Percentiles rank a stretch among this genome's conserved stretches.
These are phyloP conservation scores for Cucurbita pepo DNA, from an alignment of 306 rosid species.

Conservation along the genomic window DNA sequence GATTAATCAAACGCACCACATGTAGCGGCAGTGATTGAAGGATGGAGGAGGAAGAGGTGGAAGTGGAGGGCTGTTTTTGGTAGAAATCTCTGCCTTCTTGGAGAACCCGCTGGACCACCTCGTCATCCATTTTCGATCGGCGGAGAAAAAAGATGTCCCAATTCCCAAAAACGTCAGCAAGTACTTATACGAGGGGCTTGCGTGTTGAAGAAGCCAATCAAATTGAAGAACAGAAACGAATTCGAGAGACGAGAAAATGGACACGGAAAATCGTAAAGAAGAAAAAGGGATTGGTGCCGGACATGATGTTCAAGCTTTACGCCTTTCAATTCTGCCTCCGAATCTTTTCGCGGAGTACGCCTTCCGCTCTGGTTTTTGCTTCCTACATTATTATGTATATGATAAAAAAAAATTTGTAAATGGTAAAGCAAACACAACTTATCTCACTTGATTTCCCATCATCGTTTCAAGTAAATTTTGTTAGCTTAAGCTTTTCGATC, in stretches of 20 bases:
- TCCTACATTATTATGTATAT: background rate
- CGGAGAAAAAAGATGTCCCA: background rate
- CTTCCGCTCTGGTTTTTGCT: background rate
- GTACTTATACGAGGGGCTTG: background rate
- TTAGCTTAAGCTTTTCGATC: too few relatives aligned
- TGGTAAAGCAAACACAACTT: too few relatives aligned
- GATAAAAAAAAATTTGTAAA: background rate
- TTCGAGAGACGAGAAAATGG: background rate
- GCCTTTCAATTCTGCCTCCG: background rate
- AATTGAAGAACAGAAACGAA: background rate
- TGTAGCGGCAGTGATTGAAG: slow-evolving; percentile 98
- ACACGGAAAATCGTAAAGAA: background rate
- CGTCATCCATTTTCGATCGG: slow-evolving; percentile 49
- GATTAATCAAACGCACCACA: slow-evolving; percentile 37
- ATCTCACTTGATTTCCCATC: too few relatives aligned
- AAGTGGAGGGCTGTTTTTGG: slow-evolving; percentile 84
- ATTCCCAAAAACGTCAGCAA: background rate
- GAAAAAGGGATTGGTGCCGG: background rate
- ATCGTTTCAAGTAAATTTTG: too few relatives aligned
- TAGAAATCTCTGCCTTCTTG: slow-evolving; percentile 93
- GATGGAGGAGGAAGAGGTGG: slow-evolving; percentile 69
- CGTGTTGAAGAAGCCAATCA: slow-evolving; percentile 2
- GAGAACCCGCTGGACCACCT: slow-evolving; percentile 91
- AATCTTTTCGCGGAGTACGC: background rate
- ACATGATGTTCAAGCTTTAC: background rate